These are phyloP conservation scores for Eucalyptus regnans DNA, from an alignment of 345 rosid species.

Conservation along the genomic window DNA sequence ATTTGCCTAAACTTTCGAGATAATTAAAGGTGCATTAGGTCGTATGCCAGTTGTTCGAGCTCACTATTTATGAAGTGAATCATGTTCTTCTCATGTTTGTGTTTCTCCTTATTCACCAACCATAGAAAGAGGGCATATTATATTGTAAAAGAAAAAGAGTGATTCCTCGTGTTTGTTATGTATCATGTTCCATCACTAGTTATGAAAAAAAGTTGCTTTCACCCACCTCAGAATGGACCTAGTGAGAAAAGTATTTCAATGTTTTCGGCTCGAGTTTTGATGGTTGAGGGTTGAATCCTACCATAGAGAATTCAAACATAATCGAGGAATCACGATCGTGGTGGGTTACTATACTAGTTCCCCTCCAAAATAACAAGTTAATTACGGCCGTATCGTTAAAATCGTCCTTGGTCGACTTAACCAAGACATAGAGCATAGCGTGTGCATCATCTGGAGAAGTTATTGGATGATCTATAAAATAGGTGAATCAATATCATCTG, in stretches of 20 bases:
- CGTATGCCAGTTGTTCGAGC: not conserved
- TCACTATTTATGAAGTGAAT: not conserved
- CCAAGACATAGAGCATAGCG: fast-evolving
- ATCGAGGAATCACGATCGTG: not conserved
- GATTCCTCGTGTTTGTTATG: not conserved
- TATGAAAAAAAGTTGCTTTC: not conserved
- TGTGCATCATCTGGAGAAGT: not conserved
- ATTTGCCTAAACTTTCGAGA: not conserved
- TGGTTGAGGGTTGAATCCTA: not conserved
- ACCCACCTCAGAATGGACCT: not conserved
- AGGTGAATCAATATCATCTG: not conserved
- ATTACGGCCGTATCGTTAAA: not conserved
- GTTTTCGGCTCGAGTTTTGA: not conserved
- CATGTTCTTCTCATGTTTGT: not conserved
- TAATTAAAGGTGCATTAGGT: not conserved
- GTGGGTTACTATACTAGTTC: not conserved
- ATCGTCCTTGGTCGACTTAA: not conserved
- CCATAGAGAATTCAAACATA: not conserved
- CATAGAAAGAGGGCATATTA: not conserved
- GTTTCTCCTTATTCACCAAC: not conserved
- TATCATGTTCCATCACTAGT: not conserved
- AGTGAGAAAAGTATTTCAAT: not conserved
- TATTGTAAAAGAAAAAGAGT: not conserved
- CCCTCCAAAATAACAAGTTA: not conserved
- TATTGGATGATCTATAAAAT: not conserved